Conservation (phyloP, 2,329 filamentous ascomycete genomes). For the Ciborinia camelliae region DNA sequence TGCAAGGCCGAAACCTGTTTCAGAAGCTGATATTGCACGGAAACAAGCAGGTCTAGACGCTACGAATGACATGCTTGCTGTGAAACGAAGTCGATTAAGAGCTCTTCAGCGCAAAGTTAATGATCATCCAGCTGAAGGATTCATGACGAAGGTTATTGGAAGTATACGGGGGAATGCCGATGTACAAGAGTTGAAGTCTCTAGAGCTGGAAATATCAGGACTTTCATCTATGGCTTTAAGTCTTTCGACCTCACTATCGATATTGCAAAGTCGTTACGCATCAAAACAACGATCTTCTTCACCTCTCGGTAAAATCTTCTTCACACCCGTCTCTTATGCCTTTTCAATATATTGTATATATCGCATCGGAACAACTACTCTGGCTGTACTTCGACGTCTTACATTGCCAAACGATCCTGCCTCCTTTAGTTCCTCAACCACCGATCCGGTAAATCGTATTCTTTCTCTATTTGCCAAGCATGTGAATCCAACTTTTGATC, state of each 20-base stretch:
- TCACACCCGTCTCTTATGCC: conserved; percentile 57
- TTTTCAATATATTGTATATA: conserved; percentile 85
- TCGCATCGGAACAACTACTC: conserved; percentile 68
- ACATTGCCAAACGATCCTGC: conserved; percentile 40
- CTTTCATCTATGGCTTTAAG: conserved; percentile 76
- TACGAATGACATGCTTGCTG: conserved; percentile 72
- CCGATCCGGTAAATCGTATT: conserved; percentile 80
- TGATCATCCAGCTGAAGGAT: conserved; percentile 47
- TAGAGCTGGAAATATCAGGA: conserved; percentile 74
- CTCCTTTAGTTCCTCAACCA: conserved; percentile 53
- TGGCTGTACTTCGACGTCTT: conserved; percentile 63
- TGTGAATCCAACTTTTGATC: conserved; percentile 79
- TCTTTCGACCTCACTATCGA: conserved; percentile 61
- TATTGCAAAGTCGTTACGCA: conserved; percentile 60
- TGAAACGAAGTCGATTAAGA: conserved; percentile 70
- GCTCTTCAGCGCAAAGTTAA: conserved; percentile 63
- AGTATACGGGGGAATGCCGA: conserved; percentile 63
- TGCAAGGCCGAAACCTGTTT: conserved; percentile 60
- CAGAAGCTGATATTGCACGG: conserved; percentile 69
- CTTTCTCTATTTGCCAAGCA: conserved; percentile 77
- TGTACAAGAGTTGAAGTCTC: conserved; percentile 54
- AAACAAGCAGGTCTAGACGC: conserved; percentile 78
- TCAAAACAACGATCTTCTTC: conserved; percentile 67
- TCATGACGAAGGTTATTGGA: conserved; percentile 72
- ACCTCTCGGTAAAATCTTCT: conserved; percentile 59